Evolutionary conservation across 352 stramenopile genomes (phyloP).

Genomic region (Phytophthora sp.): DNA sequence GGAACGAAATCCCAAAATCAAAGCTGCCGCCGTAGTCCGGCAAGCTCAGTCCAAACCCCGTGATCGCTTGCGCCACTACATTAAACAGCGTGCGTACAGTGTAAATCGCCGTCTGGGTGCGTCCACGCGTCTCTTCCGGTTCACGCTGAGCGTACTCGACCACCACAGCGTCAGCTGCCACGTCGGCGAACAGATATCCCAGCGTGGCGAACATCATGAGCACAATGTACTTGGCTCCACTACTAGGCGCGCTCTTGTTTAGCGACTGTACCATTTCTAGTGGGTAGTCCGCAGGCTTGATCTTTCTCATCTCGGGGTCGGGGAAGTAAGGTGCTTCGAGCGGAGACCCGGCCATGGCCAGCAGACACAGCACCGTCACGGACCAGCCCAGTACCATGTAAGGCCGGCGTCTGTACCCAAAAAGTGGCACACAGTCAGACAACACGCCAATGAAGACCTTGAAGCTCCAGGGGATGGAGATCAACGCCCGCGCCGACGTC

Average conservation of each 20-base stretch:
- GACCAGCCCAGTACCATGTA: slow-evolving; percentile 67
- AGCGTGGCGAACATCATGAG: slow-evolving; percentile 60
- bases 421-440: slow-evolving; percentile 57
- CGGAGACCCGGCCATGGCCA: slow-evolving; percentile 41
- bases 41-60: slow-evolving; percentile 49
- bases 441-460: slow-evolving; percentile 66
- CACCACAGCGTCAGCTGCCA: slow-evolving; percentile 58
- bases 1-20: slow-evolving; percentile 50
- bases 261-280: slow-evolving; percentile 38
- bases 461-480: slow-evolving; percentile 59
- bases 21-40: slow-evolving; percentile 54
- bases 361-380: slow-evolving; percentile 42
- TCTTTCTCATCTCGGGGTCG: slow-evolving; percentile 32
- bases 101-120: slow-evolving; percentile 60
- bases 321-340: slow-evolving; percentile 51
- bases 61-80: slow-evolving; percentile 43
- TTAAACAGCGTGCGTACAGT: slow-evolving; percentile 53
- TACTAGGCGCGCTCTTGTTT: slow-evolving; percentile 43
- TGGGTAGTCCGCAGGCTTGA: slow-evolving; percentile 45
- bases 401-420: slow-evolving; percentile 52
- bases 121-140: slow-evolving; percentile 52
- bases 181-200: slow-evolving; percentile 62
- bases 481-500: slow-evolving; percentile 46
- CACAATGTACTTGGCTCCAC: slow-evolving; percentile 53
- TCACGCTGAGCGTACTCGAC: slow-evolving; percentile 68